Evolutionary conservation across 2,329 filamentous ascomycete species (phyloP), one percentile per base, ranked within the genome.

Genomic region (Alternaria brassicae): DNA sequence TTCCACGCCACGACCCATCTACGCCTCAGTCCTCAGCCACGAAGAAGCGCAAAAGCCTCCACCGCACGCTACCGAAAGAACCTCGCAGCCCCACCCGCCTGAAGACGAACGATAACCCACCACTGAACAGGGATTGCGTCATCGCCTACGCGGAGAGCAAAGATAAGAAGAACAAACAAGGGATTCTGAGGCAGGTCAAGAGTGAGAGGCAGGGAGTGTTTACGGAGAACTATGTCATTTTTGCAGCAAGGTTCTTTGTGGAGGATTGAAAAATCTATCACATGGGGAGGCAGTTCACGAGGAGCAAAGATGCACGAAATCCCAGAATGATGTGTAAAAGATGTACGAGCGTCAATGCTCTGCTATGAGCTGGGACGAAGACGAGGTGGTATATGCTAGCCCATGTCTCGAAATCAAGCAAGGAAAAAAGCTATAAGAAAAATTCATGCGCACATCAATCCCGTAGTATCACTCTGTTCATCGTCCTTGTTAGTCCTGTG

Each of bases 201-300:
- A 73, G 77, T 42, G 77, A 78, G 59, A 70, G 78, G 53, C 66
- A 71, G 23, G 80, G 79, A 6, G 59, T 71, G 21, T 82, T 82
- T 58, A 66, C 64, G 23, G 80, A 82, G 65, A 72, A 78, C 4
- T 72, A 73, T 25, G 70, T 82, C 32, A 69, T 82, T 10, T 72
- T 79, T 21, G 80, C 78, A 2, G 74, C 81, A 59, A 72, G 80
- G 40, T 81, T 80, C 62, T 72, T 80, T 28, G 72, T 82, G 12
- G 30, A 48, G 28, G 44, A 48, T 4, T 48, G 15, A 48, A 34
- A 3, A 2, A 4, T n/a, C 13, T 30, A 30, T 4, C 10, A 36
- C 2, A 5, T 17, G 19, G 12, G 13, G 2, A 23, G 15, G 30
- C 2, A 15, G 19, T n/a, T 25, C 13, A 17, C 6, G 19, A 25